Conservation (phyloP, 805 yeast species). For the Maudiozyma turicensis region DNA sequence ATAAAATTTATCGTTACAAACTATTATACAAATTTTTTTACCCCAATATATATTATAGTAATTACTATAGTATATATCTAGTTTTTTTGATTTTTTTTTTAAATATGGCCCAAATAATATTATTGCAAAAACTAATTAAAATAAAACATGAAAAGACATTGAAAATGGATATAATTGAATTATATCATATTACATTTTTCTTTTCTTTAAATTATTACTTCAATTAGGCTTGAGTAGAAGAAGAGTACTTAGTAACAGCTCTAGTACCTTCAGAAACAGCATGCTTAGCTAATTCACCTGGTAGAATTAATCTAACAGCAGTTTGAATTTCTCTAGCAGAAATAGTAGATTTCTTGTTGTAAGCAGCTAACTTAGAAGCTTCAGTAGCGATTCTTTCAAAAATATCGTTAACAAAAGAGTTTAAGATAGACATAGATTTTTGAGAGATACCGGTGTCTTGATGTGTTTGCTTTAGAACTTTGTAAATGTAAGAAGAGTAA, state of each 20-base stretch:
- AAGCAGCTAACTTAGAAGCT: slow-evolving; percentile 97
- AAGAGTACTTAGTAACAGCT: slow-evolving; percentile 94
- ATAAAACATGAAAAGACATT: neutral
- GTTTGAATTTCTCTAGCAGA: slow-evolving; percentile 98
- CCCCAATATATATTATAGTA: neutral
- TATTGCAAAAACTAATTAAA: neutral
- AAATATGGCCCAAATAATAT: slow-evolving; percentile 2
- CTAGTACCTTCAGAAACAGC: slow-evolving; percentile 98
- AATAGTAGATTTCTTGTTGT: slow-evolving; percentile 96
- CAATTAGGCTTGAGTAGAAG: slow-evolving; percentile 39
- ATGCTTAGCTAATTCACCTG: slow-evolving; percentile 98
- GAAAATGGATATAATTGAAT: neutral
- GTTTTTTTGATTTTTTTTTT: neutral
- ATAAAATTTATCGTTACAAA: slow-evolving; percentile 4
- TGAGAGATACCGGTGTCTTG: slow-evolving; percentile 99
- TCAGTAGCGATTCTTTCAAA: slow-evolving; percentile 97
- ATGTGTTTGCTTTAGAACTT: slow-evolving; percentile 96
- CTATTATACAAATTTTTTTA: slow-evolving; percentile 2
- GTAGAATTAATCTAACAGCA: slow-evolving; percentile 94
- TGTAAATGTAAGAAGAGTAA: slow-evolving; percentile 95
- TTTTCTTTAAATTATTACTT: neutral
- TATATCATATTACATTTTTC: neutral
- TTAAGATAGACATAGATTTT: slow-evolving; percentile 97
- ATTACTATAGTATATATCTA: neutral
- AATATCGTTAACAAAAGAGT: slow-evolving; percentile 95